Conservation (phyloP, 805 yeast genomes). For the baker's yeast (Saccharomyces cerevisiae) region DNA sequence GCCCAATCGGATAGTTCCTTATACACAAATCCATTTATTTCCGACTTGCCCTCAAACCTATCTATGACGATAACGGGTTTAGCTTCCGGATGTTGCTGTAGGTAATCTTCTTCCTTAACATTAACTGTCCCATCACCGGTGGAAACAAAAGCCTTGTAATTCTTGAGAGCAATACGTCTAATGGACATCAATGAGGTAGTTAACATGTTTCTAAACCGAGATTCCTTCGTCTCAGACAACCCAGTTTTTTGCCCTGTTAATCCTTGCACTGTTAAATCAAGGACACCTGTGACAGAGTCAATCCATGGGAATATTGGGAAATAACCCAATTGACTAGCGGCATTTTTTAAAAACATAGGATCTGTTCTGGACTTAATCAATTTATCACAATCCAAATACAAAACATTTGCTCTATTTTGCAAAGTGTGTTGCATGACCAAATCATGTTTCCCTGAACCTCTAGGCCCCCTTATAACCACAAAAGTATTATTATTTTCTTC, state of each 20-base stretch:
- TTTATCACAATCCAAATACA: slow-evolving; percentile 72
- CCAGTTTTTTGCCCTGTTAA: slow-evolving; percentile 92
- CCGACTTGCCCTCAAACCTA: slow-evolving; percentile 55
- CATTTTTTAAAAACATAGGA: slow-evolving; percentile 51
- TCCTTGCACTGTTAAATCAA: slow-evolving; percentile 83
- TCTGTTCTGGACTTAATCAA: slow-evolving; percentile 70
- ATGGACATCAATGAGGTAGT: slow-evolving; percentile 64
- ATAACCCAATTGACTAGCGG: slow-evolving; percentile 78
- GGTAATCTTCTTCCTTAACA: slow-evolving; percentile 67
- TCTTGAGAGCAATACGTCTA: slow-evolving; percentile 49
- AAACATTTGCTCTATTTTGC: slow-evolving; percentile 48
- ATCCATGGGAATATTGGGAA: slow-evolving; percentile 93
- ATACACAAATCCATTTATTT: slow-evolving; percentile 57
- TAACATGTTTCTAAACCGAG: slow-evolving; percentile 74
- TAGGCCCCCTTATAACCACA: slow-evolving; percentile 83
- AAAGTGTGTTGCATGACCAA: slow-evolving; percentile 64
- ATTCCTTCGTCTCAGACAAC: slow-evolving; percentile 70
- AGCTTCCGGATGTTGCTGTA: slow-evolving; percentile 76
- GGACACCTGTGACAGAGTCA: slow-evolving; percentile 63
- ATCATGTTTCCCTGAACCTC: slow-evolving; percentile 89
- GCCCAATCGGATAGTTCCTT: slow-evolving; percentile 85
- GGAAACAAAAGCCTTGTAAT: slow-evolving; percentile 33
- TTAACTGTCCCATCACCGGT: slow-evolving; percentile 28
- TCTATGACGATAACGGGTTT: slow-evolving; percentile 83
- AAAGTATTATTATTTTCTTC: slow-evolving; percentile 86